These are phyloP conservation scores for Cryptosporidium sp. DNA, from an alignment of 169 alveolate species.

Conservation along the genomic window DNA sequence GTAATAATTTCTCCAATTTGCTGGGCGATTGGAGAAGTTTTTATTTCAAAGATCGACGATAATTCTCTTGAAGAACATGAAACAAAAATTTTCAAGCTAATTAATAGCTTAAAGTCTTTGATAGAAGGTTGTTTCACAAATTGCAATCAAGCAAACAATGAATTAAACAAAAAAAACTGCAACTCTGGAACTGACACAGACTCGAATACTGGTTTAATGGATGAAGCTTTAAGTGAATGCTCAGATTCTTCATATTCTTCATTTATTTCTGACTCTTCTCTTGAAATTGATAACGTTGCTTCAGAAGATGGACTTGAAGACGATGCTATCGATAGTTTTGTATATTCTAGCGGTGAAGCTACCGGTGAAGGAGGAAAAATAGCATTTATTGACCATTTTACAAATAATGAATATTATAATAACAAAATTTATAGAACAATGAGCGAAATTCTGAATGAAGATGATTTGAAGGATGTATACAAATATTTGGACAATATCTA, in stretches of 20 bases:
- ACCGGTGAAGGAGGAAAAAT: neutral
- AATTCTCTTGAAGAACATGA: neutral
- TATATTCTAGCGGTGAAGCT: neutral
- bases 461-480: neutral
- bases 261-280: slow-evolving; percentile 17
- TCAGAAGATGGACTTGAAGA: neutral
- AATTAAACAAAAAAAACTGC: neutral
- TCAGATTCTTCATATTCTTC: slow-evolving; percentile 49
- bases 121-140: slow-evolving; percentile 10
- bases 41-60: neutral
- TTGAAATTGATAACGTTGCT: slow-evolving; percentile 15
- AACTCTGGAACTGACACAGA: neutral
- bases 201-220: neutral
- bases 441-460: neutral
- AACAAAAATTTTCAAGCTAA: neutral
- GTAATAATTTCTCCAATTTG: slow-evolving; percentile 10
- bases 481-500: slow-evolving; percentile 35
- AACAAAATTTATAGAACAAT: too few relatives aligned
- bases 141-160: neutral
- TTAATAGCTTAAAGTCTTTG: neutral
- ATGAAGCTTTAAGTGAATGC: neutral
- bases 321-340: neutral
- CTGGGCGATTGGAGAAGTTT: slow-evolving; percentile 37
- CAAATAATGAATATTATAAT: neutral
- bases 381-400: neutral